These are phyloP conservation scores for Aaosphaeria arxii DNA, from an alignment of 2,329 filamentous ascomycete species.

Conservation along the genomic window DNA sequence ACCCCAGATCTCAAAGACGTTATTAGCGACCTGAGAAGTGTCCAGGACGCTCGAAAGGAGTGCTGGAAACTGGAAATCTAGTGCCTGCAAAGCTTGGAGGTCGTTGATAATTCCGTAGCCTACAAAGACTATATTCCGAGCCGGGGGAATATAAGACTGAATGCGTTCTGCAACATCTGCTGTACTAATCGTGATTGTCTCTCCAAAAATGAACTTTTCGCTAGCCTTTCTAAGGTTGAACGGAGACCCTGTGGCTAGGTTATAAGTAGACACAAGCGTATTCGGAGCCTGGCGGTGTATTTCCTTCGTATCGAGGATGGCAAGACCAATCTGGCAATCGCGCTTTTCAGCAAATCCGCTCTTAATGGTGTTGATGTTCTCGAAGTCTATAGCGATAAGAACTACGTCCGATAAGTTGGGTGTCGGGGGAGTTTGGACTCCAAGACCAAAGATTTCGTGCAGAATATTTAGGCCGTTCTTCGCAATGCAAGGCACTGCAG, in stretches of 20 bases:
- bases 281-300: slow-evolving; percentile 2
- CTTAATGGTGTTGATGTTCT: slow-evolving; percentile 6
- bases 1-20: too few species aligned
- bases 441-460: slow-evolving; percentile 4
- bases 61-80: too few species aligned
- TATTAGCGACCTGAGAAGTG: too few species aligned
- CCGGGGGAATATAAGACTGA: too few species aligned
- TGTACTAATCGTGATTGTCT: too few species aligned
- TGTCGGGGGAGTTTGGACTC: background rate
- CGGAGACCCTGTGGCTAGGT: slow-evolving; percentile 3
- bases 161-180: too few species aligned
- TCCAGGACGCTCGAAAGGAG: too few species aligned
- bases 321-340: slow-evolving; percentile 3
- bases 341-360: slow-evolving; percentile 3
- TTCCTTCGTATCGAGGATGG: slow-evolving; percentile 4
- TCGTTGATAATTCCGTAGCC: too few species aligned
- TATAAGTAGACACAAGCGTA: slow-evolving; percentile 3
- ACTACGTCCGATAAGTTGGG: slow-evolving; percentile 1
- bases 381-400: slow-evolving; percentile 3
- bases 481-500: background rate
- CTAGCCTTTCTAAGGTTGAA: slow-evolving; percentile 1
- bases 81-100: too few species aligned
- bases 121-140: too few species aligned
- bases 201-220: too few species aligned
- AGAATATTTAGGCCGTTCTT: slow-evolving; percentile 3